phyloP scores from a whole-genome alignment of 2,329 filamentous ascomycete species.

The Corinectria fuckeliana region DNA sequence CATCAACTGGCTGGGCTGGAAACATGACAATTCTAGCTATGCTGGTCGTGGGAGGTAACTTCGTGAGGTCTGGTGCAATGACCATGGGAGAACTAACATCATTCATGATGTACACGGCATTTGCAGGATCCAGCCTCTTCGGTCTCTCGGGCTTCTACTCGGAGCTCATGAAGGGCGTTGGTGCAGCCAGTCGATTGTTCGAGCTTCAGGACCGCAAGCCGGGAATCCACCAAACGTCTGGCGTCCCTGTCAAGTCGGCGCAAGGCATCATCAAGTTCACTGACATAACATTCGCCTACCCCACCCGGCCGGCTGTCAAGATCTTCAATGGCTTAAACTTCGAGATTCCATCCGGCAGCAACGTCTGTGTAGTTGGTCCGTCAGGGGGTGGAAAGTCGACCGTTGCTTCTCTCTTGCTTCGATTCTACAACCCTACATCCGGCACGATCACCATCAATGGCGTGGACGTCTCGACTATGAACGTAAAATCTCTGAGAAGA shows the following conservation, averaged over 20 bases:
- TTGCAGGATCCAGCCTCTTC: conserved; percentile 83
- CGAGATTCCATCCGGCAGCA: conserved; percentile 89
- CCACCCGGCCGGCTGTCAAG: conserved; percentile 86
- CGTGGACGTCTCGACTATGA: conserved; percentile 82
- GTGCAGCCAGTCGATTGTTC: conserved; percentile 93
- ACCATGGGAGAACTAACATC: conserved; percentile 91
- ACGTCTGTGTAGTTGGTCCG: conserved; percentile 95
- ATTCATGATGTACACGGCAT: conserved; percentile 98
- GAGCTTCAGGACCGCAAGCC: conserved; percentile 92
- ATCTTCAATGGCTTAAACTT: conserved; percentile 93
- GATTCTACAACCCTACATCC: conserved; percentile 85
- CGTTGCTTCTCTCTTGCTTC: conserved; percentile 85
- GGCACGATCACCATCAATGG: conserved; percentile 86
- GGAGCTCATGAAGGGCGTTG: conserved; percentile 98
- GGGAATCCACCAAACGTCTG: conserved; percentile 85
- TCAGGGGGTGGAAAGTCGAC: conserved; percentile 97
- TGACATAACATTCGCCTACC: conserved; percentile 88
- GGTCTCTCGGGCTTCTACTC: conserved; percentile 96
- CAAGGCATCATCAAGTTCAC: conserved; percentile 89
- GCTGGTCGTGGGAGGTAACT: conserved; percentile 86
- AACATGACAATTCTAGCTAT: conserved; percentile 96
- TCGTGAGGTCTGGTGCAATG: conserved; percentile 86
- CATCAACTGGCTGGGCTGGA: conserved; percentile 84
- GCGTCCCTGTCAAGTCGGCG: conserved; percentile 78
- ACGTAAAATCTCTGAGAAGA: conserved; percentile 88